Percentiles rank a stretch among this genome's conserved stretches.
Conservation (phyloP, 1,284 basidiomycete species). For the Tremellales sp. region DNA sequence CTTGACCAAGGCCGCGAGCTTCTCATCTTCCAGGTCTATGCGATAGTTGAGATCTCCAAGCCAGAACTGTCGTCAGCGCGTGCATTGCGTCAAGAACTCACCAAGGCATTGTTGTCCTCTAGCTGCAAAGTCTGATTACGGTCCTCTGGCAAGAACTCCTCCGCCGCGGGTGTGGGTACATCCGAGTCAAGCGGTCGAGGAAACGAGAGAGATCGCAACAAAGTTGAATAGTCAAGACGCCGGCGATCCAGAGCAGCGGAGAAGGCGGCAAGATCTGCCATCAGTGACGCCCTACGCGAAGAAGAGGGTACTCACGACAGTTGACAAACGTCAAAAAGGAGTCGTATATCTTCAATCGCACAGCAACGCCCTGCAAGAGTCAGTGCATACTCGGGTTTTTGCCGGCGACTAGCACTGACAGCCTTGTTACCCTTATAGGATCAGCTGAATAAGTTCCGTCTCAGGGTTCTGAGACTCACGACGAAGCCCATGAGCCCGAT, state of each 20-base stretch:
- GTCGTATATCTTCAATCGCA: conserved; percentile 34
- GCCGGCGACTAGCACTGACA: conserved; percentile 30
- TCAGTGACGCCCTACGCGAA: conserved; percentile 7
- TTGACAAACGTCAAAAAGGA: conserved; percentile 55
- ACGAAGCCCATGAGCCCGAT: conserved; percentile 43
- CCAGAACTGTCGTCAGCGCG: conserved; percentile 35
- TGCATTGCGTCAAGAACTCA: conserved; percentile 10
- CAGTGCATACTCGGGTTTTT: not conserved
- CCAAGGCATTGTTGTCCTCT: conserved; percentile 34
- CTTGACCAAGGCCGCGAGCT: conserved; percentile 25
- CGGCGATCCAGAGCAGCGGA: conserved; percentile 53
- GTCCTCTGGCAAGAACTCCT: conserved; percentile 29
- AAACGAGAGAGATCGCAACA: conserved; percentile 27
- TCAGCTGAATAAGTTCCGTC: too few species aligned
- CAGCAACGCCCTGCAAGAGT: conserved; percentile 46
- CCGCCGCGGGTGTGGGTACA: conserved; percentile 23
- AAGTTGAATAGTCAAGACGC: conserved; percentile 37
- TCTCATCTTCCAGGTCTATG: conserved; percentile 30
- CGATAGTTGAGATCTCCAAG: conserved; percentile 44
- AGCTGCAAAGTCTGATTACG: conserved; percentile 14
- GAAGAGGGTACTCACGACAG: conserved; percentile 52
- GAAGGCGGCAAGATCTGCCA: conserved; percentile 55
- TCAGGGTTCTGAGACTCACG: conserved; percentile 27
- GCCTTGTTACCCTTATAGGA: conserved; percentile 38
- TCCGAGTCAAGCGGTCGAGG: conserved; percentile 13